phyloP scores from a whole-genome alignment of 140 eudicot genomes.

The Stevia rebaudiana region DNA sequence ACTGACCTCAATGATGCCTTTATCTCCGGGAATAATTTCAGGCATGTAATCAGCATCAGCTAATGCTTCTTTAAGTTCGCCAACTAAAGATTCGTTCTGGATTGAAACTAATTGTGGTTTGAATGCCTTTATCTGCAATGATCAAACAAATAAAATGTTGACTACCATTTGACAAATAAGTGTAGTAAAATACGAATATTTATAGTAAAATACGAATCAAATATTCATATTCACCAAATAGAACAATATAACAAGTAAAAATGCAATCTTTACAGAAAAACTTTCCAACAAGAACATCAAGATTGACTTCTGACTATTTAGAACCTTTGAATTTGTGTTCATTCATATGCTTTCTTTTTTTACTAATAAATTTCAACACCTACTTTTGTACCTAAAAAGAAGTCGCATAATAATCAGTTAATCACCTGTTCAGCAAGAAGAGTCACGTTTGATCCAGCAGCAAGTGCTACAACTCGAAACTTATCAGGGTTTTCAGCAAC shows the following conservation, averaged over 20 bases:
- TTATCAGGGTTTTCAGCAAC: slow-evolving; percentile 95
- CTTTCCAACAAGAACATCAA: background rate
- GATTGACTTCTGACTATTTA: background rate
- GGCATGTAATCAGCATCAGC: slow-evolving; percentile 79
- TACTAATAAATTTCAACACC: background rate
- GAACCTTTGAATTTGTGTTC: background rate
- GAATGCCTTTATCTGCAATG: slow-evolving; percentile 62
- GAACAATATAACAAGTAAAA: background rate
- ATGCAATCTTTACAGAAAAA: background rate
- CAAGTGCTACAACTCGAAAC: slow-evolving; percentile 91
- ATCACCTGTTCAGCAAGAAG: slow-evolving; percentile 98
- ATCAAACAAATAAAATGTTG: slow-evolving; percentile 6
- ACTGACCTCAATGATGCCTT: slow-evolving; percentile 82
- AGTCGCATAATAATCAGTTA: background rate
- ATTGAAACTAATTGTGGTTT: slow-evolving; percentile 83
- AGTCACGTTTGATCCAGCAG: slow-evolving; percentile 97
- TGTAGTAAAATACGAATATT: background rate
- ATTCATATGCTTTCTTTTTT: background rate
- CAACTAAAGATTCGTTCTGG: slow-evolving; percentile 58
- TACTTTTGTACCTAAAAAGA: background rate
- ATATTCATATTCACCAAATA: background rate
- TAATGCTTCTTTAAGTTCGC: slow-evolving; percentile 89
- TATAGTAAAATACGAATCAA: background rate
- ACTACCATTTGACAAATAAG: background rate
- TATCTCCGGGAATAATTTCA: slow-evolving; percentile 92